Conservation (phyloP, 1,284 basidiomycete species). For the Leccinum pachyderme region DNA sequence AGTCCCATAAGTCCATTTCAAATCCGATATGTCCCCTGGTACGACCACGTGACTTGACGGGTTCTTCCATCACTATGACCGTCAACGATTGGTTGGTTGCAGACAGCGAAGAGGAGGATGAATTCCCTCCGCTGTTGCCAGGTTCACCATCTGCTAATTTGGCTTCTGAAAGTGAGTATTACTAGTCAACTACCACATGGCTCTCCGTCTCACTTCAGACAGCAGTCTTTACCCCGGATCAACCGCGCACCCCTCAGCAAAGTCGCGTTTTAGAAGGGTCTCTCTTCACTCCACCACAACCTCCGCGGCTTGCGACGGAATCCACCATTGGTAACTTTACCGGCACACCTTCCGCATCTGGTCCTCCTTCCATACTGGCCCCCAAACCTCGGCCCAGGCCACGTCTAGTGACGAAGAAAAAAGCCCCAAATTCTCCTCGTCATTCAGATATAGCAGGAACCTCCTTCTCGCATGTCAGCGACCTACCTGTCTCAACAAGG, state of each 20-base stretch:
- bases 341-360: constrained; percentile 6
- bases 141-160: not conserved
- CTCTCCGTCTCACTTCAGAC: constrained; percentile 18
- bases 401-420: constrained; percentile 26
- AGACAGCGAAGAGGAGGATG: constrained; percentile 31
- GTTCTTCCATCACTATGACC: too few species aligned
- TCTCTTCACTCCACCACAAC: constrained; percentile 30
- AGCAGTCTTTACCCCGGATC: constrained; percentile 11
- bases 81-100: constrained; percentile 25
- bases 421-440: not conserved
- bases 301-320: constrained; percentile 2
- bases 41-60: too few species aligned
- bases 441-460: constrained; percentile 1
- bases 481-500: constrained; percentile 12
- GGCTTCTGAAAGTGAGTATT: constrained; percentile 13
- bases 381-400: constrained; percentile 27
- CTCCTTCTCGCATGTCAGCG: constrained; percentile 29
- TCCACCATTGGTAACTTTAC: constrained; percentile 16
- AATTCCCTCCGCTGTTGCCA: not conserved
- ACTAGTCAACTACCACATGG: too few species aligned
- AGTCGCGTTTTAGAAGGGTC: constrained; percentile 9
- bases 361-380: not conserved
- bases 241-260: constrained; percentile 15
- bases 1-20: too few species aligned
- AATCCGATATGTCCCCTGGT: too few species aligned